phyloP scores from a whole-genome alignment of 129 eudicot species.

The Chrysanthemum lavandulifolium region DNA sequence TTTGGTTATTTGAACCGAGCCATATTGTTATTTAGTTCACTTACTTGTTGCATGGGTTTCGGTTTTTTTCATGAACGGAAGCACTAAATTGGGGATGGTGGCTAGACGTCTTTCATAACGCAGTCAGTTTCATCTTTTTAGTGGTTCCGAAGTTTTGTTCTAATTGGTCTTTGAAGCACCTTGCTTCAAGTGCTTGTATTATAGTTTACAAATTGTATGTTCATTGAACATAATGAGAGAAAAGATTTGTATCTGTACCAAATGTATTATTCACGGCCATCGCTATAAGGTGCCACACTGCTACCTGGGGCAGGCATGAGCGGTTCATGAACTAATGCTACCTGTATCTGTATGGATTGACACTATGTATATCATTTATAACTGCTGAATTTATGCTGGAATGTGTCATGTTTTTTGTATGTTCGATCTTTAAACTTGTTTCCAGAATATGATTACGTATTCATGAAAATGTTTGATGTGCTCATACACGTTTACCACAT shows the following conservation, averaged over 20 bases:
- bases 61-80: slow-evolving; percentile 61
- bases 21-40: slow-evolving; percentile 47
- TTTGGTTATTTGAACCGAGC: slow-evolving; percentile 58
- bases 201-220: slow-evolving; percentile 32
- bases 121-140: slow-evolving; percentile 25
- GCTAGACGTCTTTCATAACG: slow-evolving; percentile 14
- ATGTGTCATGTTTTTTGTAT: no score
- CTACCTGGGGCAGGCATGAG: background rate
- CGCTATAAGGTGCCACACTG: background rate
- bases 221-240: slow-evolving; percentile 24
- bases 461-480: no score
- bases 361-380: no score
- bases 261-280: background rate
- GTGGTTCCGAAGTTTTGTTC: slow-evolving; percentile 32
- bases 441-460: no score
- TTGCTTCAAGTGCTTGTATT: slow-evolving; percentile 23
- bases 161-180: slow-evolving; percentile 18
- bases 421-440: no score
- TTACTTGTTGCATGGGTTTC: slow-evolving; percentile 65
- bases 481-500: no score
- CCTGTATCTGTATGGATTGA: no score
- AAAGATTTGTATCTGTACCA: slow-evolving; percentile 11
- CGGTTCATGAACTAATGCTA: no score
- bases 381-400: no score
- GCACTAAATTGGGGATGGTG: slow-evolving; percentile 38